phyloP scores from a whole-genome alignment of 1,139 yeast genomes.

The Zygosaccharomyces sapae region DNA sequence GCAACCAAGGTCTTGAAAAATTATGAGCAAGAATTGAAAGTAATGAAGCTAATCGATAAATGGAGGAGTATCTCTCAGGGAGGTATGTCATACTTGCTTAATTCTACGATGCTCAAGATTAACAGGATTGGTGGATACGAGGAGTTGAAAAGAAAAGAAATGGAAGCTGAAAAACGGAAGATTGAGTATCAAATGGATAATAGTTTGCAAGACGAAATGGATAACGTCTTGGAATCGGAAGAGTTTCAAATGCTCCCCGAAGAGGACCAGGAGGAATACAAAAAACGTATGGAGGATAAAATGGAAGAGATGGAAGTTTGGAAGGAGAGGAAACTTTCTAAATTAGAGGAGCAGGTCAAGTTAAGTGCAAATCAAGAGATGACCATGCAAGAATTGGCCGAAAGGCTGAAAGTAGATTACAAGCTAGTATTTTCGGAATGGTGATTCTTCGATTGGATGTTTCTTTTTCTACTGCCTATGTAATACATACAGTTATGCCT shows the following conservation, averaged over 20 bases:
- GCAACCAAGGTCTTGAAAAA: conserved; percentile 37
- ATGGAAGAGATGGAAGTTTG: conserved; percentile 23
- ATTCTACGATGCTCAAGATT: conserved; percentile 42
- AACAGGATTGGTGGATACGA: conserved; percentile 46
- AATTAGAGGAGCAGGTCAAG: conserved; percentile 29
- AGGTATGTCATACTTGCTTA: conserved; percentile 43
- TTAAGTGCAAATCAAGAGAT: conserved; percentile 34
- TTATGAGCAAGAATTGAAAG: conserved; percentile 27
- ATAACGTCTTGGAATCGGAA: conserved; percentile 38
- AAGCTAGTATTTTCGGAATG: conserved; percentile 37
- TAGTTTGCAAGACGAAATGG: conserved; percentile 38
- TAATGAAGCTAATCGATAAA: conserved; percentile 37
- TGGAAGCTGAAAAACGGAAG: conserved; percentile 35
- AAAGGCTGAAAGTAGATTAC: conserved; percentile 41
- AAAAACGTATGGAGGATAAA: conserved; percentile 28
- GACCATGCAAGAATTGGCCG: conserved; percentile 43
- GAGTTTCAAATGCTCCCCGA: conserved; percentile 37
- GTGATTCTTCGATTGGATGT: neutral
- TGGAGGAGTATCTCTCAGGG: conserved; percentile 45
- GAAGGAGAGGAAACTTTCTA: conserved; percentile 26
- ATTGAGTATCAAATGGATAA: conserved; percentile 36
- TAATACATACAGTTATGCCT: conserved; percentile 15
- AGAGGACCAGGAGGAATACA: conserved; percentile 37
- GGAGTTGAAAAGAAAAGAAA: conserved; percentile 39
- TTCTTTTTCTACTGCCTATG: neutral